Base-by-base conservation (phyloP, 2,329 filamentous ascomycete genomes). In the Aspergillus unguis region DNA sequence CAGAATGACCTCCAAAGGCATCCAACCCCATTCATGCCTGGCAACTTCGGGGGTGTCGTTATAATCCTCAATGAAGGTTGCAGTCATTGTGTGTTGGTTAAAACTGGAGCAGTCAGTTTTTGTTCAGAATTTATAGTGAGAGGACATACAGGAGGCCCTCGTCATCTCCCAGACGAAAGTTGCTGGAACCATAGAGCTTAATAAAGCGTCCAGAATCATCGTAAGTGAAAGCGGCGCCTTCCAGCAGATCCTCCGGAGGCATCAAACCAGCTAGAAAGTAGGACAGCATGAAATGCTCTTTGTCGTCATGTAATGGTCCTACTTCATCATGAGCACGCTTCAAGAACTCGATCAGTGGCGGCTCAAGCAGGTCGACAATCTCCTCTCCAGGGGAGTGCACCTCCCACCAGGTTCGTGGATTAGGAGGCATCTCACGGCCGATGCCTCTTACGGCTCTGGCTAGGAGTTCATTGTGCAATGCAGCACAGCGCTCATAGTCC, bases 1-100 rank as follows among this genome's bases (percentile, higher is more conserved):
- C 5, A 54, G 52, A 38, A 54, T 54, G 27, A 44, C 52, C 23
- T 54, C 52, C 33, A 54, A 42, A 50, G 52, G 52, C 52, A 54
- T 50, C 52, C 52, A 54, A 47, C 52, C 36, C 52, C 52, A 50
- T 50, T 54, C 36, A 9, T 50, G 36, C 6, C 42, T 37, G 31
- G 42, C 43, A 5, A 50, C 38, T 2, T 31, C 10, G 9, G 0
- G 10, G 42, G 35, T 54, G 11, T 54, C 46, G 29, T 54, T 47
- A 43, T 26, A 31, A 47, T 54, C 46, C 28, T 50, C 46, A 44
- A 50, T 47, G 33, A 46, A 54, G 29, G 9, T 54, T 46, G 52
- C 52, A 42, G 50, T 54, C 40, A 50, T 36, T 32, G 46, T 54
- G n/a, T 6, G 40, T 29, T 54, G 52, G 37, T 54, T 43, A 50